A percentile compares a stretch with the other conserved stretches of the same genome.
These are phyloP conservation scores for Trypanosoma vivax DNA, from an alignment of 208 protist genomes.

Conservation along the genomic window DNA sequence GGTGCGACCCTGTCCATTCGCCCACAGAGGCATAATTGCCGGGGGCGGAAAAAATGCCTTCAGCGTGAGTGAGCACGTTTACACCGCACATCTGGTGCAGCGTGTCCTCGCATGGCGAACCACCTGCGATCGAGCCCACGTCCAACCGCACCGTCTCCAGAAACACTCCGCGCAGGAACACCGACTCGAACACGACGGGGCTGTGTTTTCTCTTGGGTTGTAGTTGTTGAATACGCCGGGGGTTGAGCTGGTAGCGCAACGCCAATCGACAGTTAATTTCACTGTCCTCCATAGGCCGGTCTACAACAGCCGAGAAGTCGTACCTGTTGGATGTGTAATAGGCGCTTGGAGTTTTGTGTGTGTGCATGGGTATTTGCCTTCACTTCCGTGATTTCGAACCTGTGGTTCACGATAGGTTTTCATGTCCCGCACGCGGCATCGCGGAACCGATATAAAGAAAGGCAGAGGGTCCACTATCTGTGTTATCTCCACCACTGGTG, in stretches of 20 bases:
- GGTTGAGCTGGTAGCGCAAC: conserved; percentile 8
- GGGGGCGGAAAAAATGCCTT: not conserved
- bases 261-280: not conserved
- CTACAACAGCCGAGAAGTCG: not conserved
- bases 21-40: not conserved
- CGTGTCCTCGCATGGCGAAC: not conserved
- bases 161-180: conserved; percentile 1
- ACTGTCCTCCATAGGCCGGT: not conserved
- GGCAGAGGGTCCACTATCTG: not conserved
- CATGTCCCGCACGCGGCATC: not conserved
- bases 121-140: not conserved
- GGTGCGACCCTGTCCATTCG: not conserved
- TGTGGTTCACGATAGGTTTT: not conserved
- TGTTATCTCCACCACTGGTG: not conserved
- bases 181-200: not conserved
- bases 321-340: not conserved
- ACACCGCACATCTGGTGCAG: not conserved
- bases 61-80: not conserved
- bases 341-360: not conserved
- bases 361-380: not conserved
- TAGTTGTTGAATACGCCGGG: not conserved
- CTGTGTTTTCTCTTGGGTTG: not conserved
- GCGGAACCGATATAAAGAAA: not conserved
- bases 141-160: not conserved
- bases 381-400: not conserved